These are phyloP conservation scores for Plantago rigida DNA, from an alignment of 305 asterid genomes.

Conservation along the genomic window DNA sequence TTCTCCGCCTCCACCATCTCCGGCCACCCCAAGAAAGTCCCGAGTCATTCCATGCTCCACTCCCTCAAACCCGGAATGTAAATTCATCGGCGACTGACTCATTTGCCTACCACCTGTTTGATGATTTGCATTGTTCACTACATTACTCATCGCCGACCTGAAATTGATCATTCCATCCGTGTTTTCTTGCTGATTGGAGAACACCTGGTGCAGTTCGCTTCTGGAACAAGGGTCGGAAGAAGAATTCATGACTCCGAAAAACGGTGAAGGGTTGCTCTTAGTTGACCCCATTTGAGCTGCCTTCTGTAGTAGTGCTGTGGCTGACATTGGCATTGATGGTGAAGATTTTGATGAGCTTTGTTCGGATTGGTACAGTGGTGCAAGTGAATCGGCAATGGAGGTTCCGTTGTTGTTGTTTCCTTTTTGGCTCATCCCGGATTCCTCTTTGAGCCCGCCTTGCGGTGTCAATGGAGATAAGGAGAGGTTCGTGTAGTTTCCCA, in stretches of 20 bases:
- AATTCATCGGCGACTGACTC: neutral
- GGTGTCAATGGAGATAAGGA: constrained; percentile 33
- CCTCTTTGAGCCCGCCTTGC: constrained; percentile 32
- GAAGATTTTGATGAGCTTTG: constrained; percentile 27
- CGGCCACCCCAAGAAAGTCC: constrained; percentile 75
- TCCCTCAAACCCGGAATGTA: too few relatives aligned
- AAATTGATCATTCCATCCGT: constrained; percentile 29
- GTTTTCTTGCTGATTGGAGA: constrained; percentile 33
- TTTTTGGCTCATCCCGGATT: neutral
- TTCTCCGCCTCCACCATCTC: constrained; percentile 25
- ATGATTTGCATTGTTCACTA: constrained; percentile 1
- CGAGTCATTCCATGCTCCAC: constrained; percentile 35
- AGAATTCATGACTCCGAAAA: constrained; percentile 52
- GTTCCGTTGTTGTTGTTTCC: neutral
- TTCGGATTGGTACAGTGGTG: constrained; percentile 37
- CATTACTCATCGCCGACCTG: constrained; percentile 17
- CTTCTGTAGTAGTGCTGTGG: constrained; percentile 76
- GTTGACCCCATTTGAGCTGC: constrained; percentile 87
- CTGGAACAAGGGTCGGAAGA: constrained; percentile 36
- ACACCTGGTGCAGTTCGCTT: constrained; percentile 47
- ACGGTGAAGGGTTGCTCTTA: constrained; percentile 40
- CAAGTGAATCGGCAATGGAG: constrained; percentile 35
- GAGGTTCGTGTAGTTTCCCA: constrained; percentile 38
- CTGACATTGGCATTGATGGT: constrained; percentile 54
- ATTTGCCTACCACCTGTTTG: constrained; percentile 6